Percentiles rank a stretch among this genome's conserved stretches.
Evolutionary conservation across 352 stramenopile genomes (phyloP).

Genomic region (Phytophthora pistaciae): DNA sequence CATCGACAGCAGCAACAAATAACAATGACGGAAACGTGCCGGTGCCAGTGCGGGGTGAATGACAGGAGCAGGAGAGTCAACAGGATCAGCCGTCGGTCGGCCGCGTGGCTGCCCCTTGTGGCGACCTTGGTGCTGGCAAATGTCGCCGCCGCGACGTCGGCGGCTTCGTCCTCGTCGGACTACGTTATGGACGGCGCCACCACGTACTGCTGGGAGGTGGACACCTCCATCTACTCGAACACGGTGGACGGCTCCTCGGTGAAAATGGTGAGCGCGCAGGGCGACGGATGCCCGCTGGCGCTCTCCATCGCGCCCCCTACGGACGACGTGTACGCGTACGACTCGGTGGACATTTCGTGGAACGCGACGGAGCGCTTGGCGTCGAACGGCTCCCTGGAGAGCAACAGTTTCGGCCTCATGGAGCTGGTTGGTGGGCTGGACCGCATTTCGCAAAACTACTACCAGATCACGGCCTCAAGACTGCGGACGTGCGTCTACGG

Average conservation of each 20-base stretch:
- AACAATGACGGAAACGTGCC: slow-evolving; percentile 17
- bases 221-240: slow-evolving; percentile 62
- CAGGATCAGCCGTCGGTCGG: slow-evolving; percentile 14
- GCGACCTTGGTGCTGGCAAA: slow-evolving; percentile 25
- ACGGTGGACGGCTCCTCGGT: slow-evolving; percentile 48
- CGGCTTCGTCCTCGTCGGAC: slow-evolving; percentile 23
- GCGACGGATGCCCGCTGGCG: slow-evolving; percentile 58
- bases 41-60: slow-evolving; percentile 11
- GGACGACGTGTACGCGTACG: slow-evolving; percentile 59
- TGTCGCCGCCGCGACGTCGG: slow-evolving; percentile 18
- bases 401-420: slow-evolving; percentile 59
- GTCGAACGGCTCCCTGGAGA: slow-evolving; percentile 36
- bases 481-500: slow-evolving; percentile 58
- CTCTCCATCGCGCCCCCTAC: slow-evolving; percentile 57
- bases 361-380: slow-evolving; percentile 62
- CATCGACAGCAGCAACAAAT: background rate
- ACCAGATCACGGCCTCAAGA: slow-evolving; percentile 63
- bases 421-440: slow-evolving; percentile 57
- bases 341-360: slow-evolving; percentile 72
- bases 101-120: slow-evolving; percentile 15
- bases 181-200: slow-evolving; percentile 52
- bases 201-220: slow-evolving; percentile 73
- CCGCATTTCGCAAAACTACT: slow-evolving; percentile 60
- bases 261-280: slow-evolving; percentile 44
- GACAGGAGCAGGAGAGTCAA: slow-evolving; percentile 11